Percentiles rank a stretch among this genome's conserved stretches.
These are phyloP conservation scores for Camellia sinensis DNA, from an alignment of 148 eudicot genomes.

Conservation along the genomic window DNA sequence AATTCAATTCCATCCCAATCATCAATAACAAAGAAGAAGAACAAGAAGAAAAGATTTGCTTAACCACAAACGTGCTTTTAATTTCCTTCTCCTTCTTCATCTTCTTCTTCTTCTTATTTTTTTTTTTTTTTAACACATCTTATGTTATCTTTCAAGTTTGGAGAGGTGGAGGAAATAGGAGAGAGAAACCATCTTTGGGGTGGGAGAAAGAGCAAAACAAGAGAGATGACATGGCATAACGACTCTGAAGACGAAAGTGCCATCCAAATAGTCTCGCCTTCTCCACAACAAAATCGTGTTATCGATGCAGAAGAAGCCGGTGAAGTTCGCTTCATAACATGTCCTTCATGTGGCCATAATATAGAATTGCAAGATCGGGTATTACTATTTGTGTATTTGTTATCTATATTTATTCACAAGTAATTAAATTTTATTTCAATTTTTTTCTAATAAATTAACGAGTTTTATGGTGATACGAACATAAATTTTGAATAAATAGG, in stretches of 20 bases:
- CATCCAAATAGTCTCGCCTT: conserved; percentile 19
- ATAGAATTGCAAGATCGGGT: conserved; percentile 57
- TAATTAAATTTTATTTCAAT: too few relatives aligned
- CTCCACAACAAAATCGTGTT: conserved; percentile 8
- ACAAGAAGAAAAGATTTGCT: conserved; percentile 3
- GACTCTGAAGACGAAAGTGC: conserved; percentile 12
- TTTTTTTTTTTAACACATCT: background rate
- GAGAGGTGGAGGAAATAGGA: conserved; percentile 23
- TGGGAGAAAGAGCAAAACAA: conserved; percentile 19
- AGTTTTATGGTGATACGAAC: too few relatives aligned
- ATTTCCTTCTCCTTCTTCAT: background rate
- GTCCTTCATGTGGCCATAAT: conserved; percentile 79
- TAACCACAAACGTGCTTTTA: background rate
- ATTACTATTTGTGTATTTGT: too few relatives aligned
- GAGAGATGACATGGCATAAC: conserved; percentile 53
- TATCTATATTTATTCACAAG: too few relatives aligned
- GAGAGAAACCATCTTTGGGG: conserved; percentile 26
- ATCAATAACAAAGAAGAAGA: too few relatives aligned
- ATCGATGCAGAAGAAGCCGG: background rate
- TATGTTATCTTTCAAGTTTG: background rate
- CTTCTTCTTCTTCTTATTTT: background rate
- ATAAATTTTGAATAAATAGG: conserved; percentile 24
- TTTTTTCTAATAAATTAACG: too few relatives aligned
- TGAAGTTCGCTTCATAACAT: conserved; percentile 34
- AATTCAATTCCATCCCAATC: conserved; percentile 23